These are phyloP conservation scores for Lyophyllum semitale DNA, from an alignment of 768 basidiomycete genomes.

Conservation along the genomic window DNA sequence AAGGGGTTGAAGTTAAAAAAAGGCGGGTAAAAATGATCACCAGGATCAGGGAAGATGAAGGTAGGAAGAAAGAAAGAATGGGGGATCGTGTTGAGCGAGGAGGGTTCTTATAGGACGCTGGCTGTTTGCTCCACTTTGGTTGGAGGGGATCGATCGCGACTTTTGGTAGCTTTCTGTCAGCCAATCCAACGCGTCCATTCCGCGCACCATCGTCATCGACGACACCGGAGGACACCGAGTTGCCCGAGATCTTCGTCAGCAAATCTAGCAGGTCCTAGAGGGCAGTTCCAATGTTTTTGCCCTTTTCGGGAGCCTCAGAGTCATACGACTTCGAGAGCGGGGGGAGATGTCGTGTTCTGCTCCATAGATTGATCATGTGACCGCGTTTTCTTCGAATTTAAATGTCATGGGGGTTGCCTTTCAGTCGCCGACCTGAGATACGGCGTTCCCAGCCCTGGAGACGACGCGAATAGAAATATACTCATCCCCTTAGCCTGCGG, in stretches of 20 bases:
- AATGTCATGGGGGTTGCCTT: no score
- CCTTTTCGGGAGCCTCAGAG: no score
- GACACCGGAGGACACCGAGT: background rate
- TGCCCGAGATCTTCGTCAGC: background rate
- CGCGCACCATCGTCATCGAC: background rate
- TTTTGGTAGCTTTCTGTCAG: slow-evolving; percentile 12
- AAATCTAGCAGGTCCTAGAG: background rate
- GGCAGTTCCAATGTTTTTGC: no score
- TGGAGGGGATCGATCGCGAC: slow-evolving; percentile 16
- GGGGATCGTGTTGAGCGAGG: slow-evolving; percentile 3
- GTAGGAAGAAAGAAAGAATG: slow-evolving; percentile 35
- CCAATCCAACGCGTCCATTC: slow-evolving; percentile 2
- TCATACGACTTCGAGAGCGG: no score
- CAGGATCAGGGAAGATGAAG: slow-evolving; percentile 50
- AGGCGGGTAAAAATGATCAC: slow-evolving; percentile 41
- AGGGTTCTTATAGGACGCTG: slow-evolving; percentile 27
- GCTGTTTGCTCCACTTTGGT: slow-evolving; percentile 24
- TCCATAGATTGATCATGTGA: slow-evolving; percentile 10
- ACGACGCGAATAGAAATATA: no score
- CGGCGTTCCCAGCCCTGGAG: no score
- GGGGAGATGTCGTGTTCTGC: background rate
- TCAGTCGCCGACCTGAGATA: no score
- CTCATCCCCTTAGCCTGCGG: no score
- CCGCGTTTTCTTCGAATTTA: no score
- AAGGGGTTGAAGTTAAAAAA: slow-evolving; percentile 17